Percentiles rank a stretch among this genome's conserved stretches.
Evolutionary conservation across 2,329 filamentous ascomycete genomes (phyloP).

Genomic region (Botryotinia calthae): DNA sequence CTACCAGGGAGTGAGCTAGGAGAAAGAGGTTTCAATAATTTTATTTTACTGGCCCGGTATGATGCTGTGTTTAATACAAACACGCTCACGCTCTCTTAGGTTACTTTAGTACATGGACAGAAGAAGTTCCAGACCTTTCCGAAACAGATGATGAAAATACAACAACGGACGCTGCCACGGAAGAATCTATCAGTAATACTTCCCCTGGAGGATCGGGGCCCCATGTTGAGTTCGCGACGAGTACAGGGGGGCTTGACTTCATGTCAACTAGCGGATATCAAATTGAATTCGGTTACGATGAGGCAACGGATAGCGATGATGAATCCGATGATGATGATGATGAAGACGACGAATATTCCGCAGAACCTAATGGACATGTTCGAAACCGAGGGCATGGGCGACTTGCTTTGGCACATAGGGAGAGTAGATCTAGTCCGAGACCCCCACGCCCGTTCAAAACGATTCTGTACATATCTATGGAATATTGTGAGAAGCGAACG

Average conservation of each 20-base stretch:
- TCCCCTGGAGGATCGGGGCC: conserved; percentile 32
- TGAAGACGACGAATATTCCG: conserved; percentile 44
- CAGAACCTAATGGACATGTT: conserved; percentile 42
- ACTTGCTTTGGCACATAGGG: conserved; percentile 29
- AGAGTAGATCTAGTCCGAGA: conserved; percentile 35
- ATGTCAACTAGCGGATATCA: conserved; percentile 82
- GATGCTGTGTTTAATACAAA: background rate
- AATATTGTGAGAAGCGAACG: conserved; percentile 89
- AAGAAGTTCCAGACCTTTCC: conserved; percentile 58
- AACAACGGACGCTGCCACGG: conserved; percentile 45
- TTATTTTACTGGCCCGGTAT: too few relatives aligned
- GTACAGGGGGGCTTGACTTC: conserved; percentile 83
- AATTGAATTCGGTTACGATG: conserved; percentile 69
- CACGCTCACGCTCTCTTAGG: conserved; percentile 53
- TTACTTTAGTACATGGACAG: conserved; percentile 95
- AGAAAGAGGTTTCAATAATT: background rate
- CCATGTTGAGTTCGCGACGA: conserved; percentile 43
- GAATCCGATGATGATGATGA: conserved; percentile 33
- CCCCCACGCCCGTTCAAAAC: conserved; percentile 60
- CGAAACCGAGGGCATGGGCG: conserved; percentile 23
- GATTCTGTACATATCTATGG: conserved; percentile 96
- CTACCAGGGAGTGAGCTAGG: too few relatives aligned
- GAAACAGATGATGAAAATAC: conserved; percentile 56
- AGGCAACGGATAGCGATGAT: conserved; percentile 44
- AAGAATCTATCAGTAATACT: conserved; percentile 31